phyloP scores from a whole-genome alignment of 208 protist species.

The Acanthamoeba healyi region DNA sequence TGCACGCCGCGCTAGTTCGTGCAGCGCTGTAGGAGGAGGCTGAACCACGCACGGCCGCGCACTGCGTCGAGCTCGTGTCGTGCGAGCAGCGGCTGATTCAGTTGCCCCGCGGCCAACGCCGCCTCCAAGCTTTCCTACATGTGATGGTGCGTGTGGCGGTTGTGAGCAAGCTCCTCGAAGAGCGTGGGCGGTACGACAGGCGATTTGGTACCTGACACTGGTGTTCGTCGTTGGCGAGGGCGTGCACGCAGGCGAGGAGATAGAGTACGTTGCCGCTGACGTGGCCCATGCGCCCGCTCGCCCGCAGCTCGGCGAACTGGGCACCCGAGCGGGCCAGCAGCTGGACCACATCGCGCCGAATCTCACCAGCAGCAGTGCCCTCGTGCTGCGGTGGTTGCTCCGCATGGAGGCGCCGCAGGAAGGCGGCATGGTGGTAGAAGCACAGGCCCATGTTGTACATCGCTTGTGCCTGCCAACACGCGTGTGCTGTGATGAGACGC shows the following conservation, averaged over 20 bases:
- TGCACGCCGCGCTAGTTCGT: too few relatives aligned
- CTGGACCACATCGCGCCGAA: not conserved
- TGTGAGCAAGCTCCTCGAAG: too few relatives aligned
- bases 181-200: too few relatives aligned
- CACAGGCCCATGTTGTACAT: conserved; percentile 6
- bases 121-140: not conserved
- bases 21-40: not conserved
- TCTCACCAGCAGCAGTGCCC: not conserved
- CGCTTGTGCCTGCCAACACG: not conserved
- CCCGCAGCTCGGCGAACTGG: not conserved
- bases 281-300: not conserved
- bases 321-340: not conserved
- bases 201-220: not conserved
- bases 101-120: not conserved
- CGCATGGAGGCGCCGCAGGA: not conserved
- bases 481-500: too few relatives aligned
- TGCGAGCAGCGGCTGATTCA: not conserved
- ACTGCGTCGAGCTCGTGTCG: not conserved
- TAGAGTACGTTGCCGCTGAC: not conserved
- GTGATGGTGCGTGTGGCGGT: not conserved
- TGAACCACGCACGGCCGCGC: not conserved
- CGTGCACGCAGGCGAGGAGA: not conserved
- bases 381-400: not conserved
- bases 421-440: not conserved
- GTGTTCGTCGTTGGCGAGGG: not conserved